Evolutionary conservation across 2,329 filamentous ascomycete species (phyloP).

Genomic region (Neocatenulostroma microsporum): DNA sequence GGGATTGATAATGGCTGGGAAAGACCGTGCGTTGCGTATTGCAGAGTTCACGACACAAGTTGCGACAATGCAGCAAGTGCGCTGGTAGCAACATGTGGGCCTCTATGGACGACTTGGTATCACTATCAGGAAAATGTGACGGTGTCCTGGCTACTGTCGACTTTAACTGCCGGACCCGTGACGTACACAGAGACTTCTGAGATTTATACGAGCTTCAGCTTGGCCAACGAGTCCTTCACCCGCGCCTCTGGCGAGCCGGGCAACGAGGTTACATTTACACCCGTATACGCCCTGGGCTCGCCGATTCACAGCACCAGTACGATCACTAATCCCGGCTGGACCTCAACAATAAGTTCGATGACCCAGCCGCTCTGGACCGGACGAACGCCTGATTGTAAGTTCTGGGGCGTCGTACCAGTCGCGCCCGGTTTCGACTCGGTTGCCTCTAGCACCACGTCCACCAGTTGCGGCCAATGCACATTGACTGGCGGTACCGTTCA

Average conservation of each 20-base stretch:
- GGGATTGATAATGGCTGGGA: too few relatives aligned
- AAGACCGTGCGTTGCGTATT: slow-evolving; percentile 9
- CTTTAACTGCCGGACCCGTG: too few relatives aligned
- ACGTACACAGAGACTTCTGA: slow-evolving; percentile 4
- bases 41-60: slow-evolving; percentile 4
- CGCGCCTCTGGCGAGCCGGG: background rate
- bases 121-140: too few relatives aligned
- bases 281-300: slow-evolving; percentile 10
- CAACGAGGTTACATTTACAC: slow-evolving; percentile 9
- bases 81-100: slow-evolving; percentile 3
- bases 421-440: too few relatives aligned
- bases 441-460: too few relatives aligned
- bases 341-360: background rate
- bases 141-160: too few relatives aligned
- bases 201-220: slow-evolving; percentile 12
- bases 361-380: too few relatives aligned
- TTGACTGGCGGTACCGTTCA: slow-evolving; percentile 13
- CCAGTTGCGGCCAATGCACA: slow-evolving; percentile 11
- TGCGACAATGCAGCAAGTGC: slow-evolving; percentile 1
- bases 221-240: slow-evolving; percentile 3
- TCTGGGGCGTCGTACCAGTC: slow-evolving; percentile 1
- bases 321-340: background rate
- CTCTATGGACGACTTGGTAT: slow-evolving; percentile 7
- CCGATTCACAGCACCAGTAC: slow-evolving; percentile 1
- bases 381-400: slow-evolving; percentile 8